Percentiles rank a stretch among this genome's conserved stretches.
These are phyloP conservation scores for Chrysoporthe austroafricana DNA, from an alignment of 2,329 filamentous ascomycete genomes.

Conservation along the genomic window DNA sequence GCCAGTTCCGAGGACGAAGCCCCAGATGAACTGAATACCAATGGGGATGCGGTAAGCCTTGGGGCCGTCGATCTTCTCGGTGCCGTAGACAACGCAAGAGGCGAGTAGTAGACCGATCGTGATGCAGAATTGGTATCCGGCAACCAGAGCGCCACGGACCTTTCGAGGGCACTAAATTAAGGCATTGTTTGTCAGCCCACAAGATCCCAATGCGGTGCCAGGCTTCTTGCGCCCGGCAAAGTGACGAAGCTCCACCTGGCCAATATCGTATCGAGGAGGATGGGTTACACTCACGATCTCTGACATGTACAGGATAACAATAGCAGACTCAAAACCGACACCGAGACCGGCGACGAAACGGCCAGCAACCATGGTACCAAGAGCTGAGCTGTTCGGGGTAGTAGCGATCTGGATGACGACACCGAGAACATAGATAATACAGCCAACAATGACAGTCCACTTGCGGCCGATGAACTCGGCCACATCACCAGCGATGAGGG, in stretches of 20 bases:
- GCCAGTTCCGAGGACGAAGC: constrained; percentile 72
- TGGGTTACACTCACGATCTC: constrained; percentile 63
- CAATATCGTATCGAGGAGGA: not conserved
- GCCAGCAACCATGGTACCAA: constrained; percentile 70
- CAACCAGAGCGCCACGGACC: constrained; percentile 77
- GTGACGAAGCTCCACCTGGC: too few relatives aligned
- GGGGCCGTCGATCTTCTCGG: constrained; percentile 63
- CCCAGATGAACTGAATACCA: constrained; percentile 79
- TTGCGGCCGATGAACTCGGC: constrained; percentile 76
- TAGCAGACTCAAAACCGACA: constrained; percentile 79
- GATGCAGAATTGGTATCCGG: constrained; percentile 83
- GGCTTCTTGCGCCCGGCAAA: too few relatives aligned
- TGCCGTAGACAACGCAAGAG: constrained; percentile 74
- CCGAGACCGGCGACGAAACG: constrained; percentile 77
- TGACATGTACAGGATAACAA: constrained; percentile 86
- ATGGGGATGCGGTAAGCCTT: constrained; percentile 82
- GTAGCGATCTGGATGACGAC: constrained; percentile 68
- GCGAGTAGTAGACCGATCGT: constrained; percentile 79
- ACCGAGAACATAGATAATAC: constrained; percentile 71
- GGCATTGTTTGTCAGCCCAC: constrained; percentile 30
- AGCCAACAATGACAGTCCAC: constrained; percentile 72
- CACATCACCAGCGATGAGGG: constrained; percentile 76
- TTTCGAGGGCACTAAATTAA: constrained; percentile 59
- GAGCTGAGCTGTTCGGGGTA: constrained; percentile 48
- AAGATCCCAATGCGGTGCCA: too few relatives aligned